A percentile compares a stretch with the other conserved stretches of the same genome.
Conservation (phyloP, 805 yeast genomes). For the Ogataea haglerorum region DNA sequence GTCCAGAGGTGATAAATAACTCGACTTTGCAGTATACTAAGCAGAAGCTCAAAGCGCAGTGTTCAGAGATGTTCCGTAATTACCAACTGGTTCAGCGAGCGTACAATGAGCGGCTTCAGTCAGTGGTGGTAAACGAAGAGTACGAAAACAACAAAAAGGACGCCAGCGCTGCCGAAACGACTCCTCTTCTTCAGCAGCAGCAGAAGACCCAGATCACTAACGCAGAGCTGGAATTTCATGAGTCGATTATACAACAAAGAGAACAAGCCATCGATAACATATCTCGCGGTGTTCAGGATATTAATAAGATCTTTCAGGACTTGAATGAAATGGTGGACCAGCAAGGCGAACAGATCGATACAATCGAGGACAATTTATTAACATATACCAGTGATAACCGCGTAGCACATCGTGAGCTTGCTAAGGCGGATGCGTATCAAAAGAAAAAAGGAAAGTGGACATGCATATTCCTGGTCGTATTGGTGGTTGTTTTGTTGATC, state of each 20-base stretch:
- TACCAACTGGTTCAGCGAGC: constrained; percentile 41
- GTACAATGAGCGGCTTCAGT: constrained; percentile 48
- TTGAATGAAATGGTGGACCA: constrained; percentile 72
- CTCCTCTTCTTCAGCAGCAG: constrained; percentile 24
- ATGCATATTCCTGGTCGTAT: constrained; percentile 57
- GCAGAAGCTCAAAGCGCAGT: constrained; percentile 56
- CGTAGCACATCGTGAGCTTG: constrained; percentile 66
- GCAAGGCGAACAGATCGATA: constrained; percentile 82
- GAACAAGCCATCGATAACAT: constrained; percentile 69
- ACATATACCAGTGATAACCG: constrained; percentile 62
- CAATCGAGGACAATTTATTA: constrained; percentile 75
- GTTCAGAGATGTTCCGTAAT: constrained; percentile 45
- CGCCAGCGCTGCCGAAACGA: constrained; percentile 16
- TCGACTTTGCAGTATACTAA: constrained; percentile 36
- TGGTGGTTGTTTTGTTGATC: constrained; percentile 56
- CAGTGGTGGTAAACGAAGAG: constrained; percentile 34
- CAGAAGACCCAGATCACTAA: constrained; percentile 29
- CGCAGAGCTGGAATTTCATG: constrained; percentile 61
- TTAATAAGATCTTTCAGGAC: constrained; percentile 81
- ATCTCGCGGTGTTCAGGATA: constrained; percentile 76
- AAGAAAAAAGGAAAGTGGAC: constrained; percentile 68
- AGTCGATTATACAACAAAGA: constrained; percentile 65
- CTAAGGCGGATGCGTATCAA: constrained; percentile 74
- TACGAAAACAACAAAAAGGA: constrained; percentile 19
- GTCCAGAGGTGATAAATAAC: constrained; percentile 1